Percentiles rank a stretch among this genome's conserved stretches.
Evolutionary conservation across 371 early-diverging fungal species (phyloP).

Genomic region (Mucor racemosus): DNA sequence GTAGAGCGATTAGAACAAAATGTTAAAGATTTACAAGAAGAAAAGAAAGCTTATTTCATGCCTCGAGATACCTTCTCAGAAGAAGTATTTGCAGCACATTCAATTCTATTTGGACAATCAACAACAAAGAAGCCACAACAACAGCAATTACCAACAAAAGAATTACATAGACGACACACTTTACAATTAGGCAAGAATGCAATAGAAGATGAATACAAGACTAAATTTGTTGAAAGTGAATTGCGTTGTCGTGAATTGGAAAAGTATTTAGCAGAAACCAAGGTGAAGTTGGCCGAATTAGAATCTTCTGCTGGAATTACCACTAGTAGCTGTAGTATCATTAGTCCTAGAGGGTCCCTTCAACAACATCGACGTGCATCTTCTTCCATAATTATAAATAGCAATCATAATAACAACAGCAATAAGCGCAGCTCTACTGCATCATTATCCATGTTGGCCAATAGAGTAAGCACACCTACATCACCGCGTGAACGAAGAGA

Average conservation of each 20-base stretch:
- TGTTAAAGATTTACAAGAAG: constrained; percentile 38
- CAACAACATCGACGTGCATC: constrained; percentile 29
- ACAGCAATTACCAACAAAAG: background rate
- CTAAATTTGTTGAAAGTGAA: constrained; percentile 48
- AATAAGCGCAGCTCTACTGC: constrained; percentile 35
- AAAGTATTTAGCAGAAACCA: constrained; percentile 54
- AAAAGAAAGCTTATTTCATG: constrained; percentile 47
- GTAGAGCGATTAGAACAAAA: constrained; percentile 36
- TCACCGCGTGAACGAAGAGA: constrained; percentile 28
- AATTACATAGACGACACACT: constrained; percentile 24
- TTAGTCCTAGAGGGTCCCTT: constrained; percentile 23
- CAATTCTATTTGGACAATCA: constrained; percentile 32
- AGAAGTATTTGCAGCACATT: constrained; percentile 54
- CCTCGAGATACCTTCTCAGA: constrained; percentile 48
- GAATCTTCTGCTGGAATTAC: constrained; percentile 28
- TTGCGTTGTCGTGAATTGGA: constrained; percentile 56
- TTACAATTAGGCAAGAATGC: constrained; percentile 21
- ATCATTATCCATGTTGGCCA: constrained; percentile 33
- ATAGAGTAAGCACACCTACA: constrained; percentile 37
- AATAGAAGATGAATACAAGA: constrained; percentile 32
- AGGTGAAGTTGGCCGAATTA: constrained; percentile 49
- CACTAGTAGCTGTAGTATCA: background rate
- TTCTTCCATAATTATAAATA: background rate
- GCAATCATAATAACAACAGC: background rate
- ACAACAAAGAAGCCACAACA: constrained; percentile 8